phyloP scores from a whole-genome alignment of 2,329 filamentous ascomycete species.

The Colletotrichum scovillei region DNA sequence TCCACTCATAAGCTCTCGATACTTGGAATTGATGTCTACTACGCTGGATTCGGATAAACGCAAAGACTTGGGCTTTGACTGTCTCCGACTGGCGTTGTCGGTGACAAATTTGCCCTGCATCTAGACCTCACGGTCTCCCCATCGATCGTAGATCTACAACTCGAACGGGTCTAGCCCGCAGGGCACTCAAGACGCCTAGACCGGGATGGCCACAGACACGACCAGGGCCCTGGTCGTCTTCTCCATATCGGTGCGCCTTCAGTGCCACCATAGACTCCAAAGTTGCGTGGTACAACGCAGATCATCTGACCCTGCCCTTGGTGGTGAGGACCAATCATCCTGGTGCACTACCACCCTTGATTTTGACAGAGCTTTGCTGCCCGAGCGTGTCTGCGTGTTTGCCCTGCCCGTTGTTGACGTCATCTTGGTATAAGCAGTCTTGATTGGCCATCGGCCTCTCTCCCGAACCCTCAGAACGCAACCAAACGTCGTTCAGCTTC shows the following conservation, averaged over 20 bases:
- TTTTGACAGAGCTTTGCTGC: conserved; percentile 7
- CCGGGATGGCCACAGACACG: conserved; percentile 37
- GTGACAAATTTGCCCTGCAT: conserved; percentile 31
- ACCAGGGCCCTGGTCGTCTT: conserved; percentile 24
- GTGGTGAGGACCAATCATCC: conserved; percentile 4
- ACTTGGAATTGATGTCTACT: neutral
- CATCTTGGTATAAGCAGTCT: conserved; percentile 25
- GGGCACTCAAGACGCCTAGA: conserved; percentile 38
- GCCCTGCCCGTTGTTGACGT: conserved; percentile 4
- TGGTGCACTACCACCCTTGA: neutral
- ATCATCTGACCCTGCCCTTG: conserved; percentile 28
- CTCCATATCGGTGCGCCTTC: conserved; percentile 28
- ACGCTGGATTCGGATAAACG: conserved; percentile 30
- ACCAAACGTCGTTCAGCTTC: neutral
- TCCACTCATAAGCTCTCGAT: conserved; percentile 2
- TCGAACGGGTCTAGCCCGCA: conserved; percentile 21
- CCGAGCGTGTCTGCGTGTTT: conserved; percentile 3
- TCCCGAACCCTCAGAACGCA: conserved; percentile 8
- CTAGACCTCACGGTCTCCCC: conserved; percentile 21
- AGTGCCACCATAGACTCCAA: conserved; percentile 29
- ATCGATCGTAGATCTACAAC: conserved; percentile 35
- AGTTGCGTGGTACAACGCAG: conserved; percentile 20
- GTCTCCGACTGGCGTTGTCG: conserved; percentile 1
- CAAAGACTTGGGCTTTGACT: conserved; percentile 21
- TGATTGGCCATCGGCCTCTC: neutral